Conservation (phyloP, 2,329 filamentous ascomycete genomes). For the Colletotrichum sp. region DNA sequence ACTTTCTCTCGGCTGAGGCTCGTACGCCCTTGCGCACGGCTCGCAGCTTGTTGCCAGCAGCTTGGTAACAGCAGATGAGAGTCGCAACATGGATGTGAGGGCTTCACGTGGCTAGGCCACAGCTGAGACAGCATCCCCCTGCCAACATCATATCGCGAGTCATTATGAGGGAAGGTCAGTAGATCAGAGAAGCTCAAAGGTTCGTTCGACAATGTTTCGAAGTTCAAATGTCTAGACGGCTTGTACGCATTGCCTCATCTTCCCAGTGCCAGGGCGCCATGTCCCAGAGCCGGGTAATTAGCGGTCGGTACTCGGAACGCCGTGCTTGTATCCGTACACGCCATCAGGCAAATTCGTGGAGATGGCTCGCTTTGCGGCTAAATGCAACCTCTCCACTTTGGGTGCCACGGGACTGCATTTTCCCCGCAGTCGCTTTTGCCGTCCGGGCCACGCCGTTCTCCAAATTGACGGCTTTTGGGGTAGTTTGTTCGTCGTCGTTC, state of each 20-base stretch:
- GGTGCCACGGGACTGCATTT: neutral
- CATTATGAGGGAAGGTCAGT: neutral
- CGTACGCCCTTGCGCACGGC: neutral
- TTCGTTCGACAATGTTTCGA: neutral
- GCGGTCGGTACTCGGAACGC: neutral
- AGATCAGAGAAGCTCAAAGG: neutral
- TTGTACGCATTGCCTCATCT: neutral
- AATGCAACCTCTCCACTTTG: conserved; percentile 19
- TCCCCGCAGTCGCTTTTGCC: conserved; percentile 17
- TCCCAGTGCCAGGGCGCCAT: neutral
- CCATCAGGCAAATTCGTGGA: conserved; percentile 12
- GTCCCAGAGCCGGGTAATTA: neutral
- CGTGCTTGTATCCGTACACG: neutral
- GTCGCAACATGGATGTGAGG: neutral
- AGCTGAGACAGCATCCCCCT: neutral
- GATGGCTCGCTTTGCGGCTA: conserved; percentile 13
- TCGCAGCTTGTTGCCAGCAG: neutral
- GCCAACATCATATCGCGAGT: neutral
- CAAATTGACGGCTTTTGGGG: conserved; percentile 6
- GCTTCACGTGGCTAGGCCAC: neutral
- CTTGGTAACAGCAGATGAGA: neutral
- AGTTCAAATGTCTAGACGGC: neutral
- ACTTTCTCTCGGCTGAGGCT: neutral
- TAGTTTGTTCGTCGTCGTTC: neutral
- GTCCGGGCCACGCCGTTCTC: neutral